Conservation (phyloP, 768 basidiomycete genomes). For the Candolleomyces efflorescens region DNA sequence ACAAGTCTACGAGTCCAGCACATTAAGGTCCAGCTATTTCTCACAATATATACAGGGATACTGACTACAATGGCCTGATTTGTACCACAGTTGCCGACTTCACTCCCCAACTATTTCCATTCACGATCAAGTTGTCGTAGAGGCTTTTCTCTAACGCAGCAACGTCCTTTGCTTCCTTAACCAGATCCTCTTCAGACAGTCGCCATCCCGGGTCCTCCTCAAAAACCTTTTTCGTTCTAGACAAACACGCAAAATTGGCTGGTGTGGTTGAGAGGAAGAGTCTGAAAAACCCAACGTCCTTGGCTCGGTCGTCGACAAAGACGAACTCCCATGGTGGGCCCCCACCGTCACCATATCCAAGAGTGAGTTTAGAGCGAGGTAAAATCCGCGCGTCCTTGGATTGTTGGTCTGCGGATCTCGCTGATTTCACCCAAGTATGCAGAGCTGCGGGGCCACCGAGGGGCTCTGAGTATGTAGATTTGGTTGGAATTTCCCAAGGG, state of each 20-base stretch:
- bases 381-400: constrained; percentile 21
- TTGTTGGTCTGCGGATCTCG: constrained; percentile 22
- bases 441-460: constrained; percentile 22
- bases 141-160: neutral
- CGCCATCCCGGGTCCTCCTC: neutral
- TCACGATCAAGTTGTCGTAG: neutral
- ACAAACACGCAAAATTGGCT: constrained; percentile 26
- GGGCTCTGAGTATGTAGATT: neutral
- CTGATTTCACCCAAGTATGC: no score
- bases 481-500: no score
- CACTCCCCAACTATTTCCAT: neutral
- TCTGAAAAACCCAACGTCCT: constrained; percentile 41
- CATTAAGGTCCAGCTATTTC: neutral
- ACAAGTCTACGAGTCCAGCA: neutral
- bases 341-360: constrained; percentile 39
- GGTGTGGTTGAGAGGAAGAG: constrained; percentile 35
- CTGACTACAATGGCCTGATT: neutral
- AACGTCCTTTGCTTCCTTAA: neutral
- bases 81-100: neutral
- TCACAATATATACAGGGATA: neutral
- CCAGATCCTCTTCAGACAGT: neutral
- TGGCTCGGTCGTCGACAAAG: constrained; percentile 23
- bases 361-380: constrained; percentile 20
- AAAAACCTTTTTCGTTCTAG: constrained; percentile 28
- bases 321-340: constrained; percentile 25